phyloP scores from a whole-genome alignment of 73 alveolate genomes.

The Strombidium stylifer region DNA sequence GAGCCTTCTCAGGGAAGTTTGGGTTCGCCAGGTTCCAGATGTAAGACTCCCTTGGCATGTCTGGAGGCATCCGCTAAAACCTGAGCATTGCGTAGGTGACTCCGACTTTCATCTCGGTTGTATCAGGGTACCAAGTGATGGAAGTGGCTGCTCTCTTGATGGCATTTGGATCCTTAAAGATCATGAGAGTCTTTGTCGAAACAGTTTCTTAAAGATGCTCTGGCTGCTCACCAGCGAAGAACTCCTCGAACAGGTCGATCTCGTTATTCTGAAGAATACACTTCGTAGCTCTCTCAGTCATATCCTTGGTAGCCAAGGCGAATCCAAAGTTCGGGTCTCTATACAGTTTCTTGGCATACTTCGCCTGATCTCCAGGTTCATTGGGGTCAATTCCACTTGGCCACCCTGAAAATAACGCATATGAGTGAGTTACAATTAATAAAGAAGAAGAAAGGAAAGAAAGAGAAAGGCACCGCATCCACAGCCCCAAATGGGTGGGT shows the following conservation, averaged over 20 bases:
- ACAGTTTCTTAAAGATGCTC: slow-evolving; percentile 93
- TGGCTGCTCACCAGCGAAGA: slow-evolving; percentile 91
- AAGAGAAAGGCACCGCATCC: not conserved
- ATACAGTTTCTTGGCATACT: slow-evolving; percentile 74
- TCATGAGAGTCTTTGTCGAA: slow-evolving; percentile 93
- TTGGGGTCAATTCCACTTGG: slow-evolving; percentile 85
- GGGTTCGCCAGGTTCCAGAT: slow-evolving; percentile 93
- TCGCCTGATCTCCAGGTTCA: slow-evolving; percentile 78
- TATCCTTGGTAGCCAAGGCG: slow-evolving; percentile 84
- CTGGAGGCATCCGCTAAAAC: slow-evolving; percentile 88
- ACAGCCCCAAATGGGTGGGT: not conserved
- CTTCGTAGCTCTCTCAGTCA: slow-evolving; percentile 78
- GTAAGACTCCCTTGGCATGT: slow-evolving; percentile 72
- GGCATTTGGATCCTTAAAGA: slow-evolving; percentile 89
- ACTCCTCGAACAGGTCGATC: slow-evolving; percentile 97
- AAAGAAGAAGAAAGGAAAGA: not conserved
- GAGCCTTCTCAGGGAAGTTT: slow-evolving; percentile 85
- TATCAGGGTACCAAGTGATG: slow-evolving; percentile 97
- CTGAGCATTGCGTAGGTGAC: slow-evolving; percentile 84
- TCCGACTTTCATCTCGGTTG: slow-evolving; percentile 69
- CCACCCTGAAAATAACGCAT: slow-evolving; percentile 67
- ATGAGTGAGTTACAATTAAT: slow-evolving; percentile 4
- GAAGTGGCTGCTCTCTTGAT: slow-evolving; percentile 89
- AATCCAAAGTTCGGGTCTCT: slow-evolving; percentile 81
- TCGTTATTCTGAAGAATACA: slow-evolving; percentile 92